phyloP scores from a whole-genome alignment of 768 basidiomycete genomes.

The Terana coerulea region DNA sequence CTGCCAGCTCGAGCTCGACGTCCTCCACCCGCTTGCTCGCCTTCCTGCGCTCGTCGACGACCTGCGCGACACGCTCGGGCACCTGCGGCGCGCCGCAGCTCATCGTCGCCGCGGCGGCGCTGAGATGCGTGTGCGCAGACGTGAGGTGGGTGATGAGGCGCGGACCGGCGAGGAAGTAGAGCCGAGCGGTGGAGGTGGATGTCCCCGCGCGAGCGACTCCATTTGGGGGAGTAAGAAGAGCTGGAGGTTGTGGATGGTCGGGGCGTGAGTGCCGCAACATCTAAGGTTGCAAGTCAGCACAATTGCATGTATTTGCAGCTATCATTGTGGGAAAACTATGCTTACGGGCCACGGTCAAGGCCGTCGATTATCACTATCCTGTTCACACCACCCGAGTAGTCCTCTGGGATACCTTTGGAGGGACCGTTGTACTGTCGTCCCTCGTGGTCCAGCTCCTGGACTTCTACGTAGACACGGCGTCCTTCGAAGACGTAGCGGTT shows the following conservation, averaged over 20 bases:
- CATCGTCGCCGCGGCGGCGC: conserved; percentile 53
- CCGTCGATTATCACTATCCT: conserved; percentile 82
- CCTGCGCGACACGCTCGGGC: conserved; percentile 62
- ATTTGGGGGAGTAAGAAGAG: conserved; percentile 70
- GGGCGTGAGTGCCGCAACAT: conserved; percentile 83
- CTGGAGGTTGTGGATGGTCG: conserved; percentile 69
- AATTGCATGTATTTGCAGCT: too few relatives aligned
- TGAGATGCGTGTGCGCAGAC: conserved; percentile 52
- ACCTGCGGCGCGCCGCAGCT: conserved; percentile 67
- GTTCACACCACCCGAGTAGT: conserved; percentile 74
- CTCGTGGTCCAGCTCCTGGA: conserved; percentile 54
- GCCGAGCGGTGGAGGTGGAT: conserved; percentile 55
- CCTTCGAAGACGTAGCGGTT: conserved; percentile 71
- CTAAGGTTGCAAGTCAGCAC: conserved; percentile 34
- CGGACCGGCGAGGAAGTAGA: conserved; percentile 82
- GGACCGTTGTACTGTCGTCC: conserved; percentile 32
- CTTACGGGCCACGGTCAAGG: conserved; percentile 77
- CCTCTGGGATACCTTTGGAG: conserved; percentile 48
- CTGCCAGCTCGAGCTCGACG: conserved; percentile 66
- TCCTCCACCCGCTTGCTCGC: conserved; percentile 68
- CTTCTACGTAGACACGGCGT: conserved; percentile 66
- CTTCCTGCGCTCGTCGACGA: conserved; percentile 63
- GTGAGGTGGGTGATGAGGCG: conserved; percentile 64
- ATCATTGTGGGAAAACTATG: too few relatives aligned
- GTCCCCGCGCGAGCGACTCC: conserved; percentile 57